A percentile compares a stretch with the other conserved stretches of the same genome.
Conservation (phyloP, 345 rosid species). For the Gossypium bickii region DNA sequence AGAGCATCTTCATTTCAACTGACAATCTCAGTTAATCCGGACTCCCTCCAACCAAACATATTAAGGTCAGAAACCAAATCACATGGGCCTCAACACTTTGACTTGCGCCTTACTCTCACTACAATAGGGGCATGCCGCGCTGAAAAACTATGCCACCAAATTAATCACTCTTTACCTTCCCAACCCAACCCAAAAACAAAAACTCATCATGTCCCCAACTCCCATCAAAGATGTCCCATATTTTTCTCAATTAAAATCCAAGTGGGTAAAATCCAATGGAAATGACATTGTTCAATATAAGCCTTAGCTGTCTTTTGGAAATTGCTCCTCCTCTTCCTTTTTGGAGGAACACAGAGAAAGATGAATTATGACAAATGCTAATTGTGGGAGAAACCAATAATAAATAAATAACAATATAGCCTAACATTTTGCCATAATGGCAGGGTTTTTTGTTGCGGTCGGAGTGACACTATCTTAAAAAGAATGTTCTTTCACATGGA, state of each 20-base stretch:
- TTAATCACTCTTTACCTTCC: neutral
- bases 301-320: conserved; percentile 22
- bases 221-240: conserved; percentile 26
- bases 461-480: conserved; percentile 20
- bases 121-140: neutral
- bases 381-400: neutral
- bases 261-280: conserved; percentile 11
- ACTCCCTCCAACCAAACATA: conserved; percentile 25
- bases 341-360: neutral
- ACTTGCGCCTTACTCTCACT: neutral
- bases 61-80: conserved; percentile 1
- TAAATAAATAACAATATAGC: neutral
- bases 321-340: too few species aligned
- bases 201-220: conserved; percentile 27
- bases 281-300: conserved; percentile 13
- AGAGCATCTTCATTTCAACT: neutral
- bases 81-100: conserved; percentile 8
- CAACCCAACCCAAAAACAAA: conserved; percentile 14
- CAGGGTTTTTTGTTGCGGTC: neutral
- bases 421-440: neutral
- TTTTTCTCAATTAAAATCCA: neutral
- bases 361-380: neutral
- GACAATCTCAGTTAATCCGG: neutral
- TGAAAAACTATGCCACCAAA: neutral
- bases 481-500: conserved; percentile 36